A percentile compares a stretch with the other conserved stretches of the same genome.
Conservation (phyloP, 1,284 basidiomycete genomes). For the Pseudomicrostroma phylloplanum region DNA sequence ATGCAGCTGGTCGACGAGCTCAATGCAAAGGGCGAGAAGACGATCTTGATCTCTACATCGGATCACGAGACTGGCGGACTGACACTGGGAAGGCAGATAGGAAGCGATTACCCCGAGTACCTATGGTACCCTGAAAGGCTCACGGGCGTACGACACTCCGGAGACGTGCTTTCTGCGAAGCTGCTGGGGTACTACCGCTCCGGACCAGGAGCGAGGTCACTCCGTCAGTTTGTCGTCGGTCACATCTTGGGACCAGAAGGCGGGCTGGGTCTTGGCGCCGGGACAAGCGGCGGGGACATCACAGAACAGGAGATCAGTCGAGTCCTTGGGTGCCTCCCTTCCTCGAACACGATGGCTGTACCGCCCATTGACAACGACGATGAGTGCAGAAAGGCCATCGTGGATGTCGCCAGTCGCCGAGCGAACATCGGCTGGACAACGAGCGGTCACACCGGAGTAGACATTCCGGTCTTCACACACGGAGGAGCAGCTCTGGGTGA, state of each 20-base stretch:
- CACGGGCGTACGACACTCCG: constrained; percentile 47
- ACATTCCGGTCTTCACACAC: constrained; percentile 52
- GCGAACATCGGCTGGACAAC: constrained; percentile 53
- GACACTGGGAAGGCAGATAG: constrained; percentile 50
- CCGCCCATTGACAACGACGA: background rate
- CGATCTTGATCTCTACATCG: constrained; percentile 49
- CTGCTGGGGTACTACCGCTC: constrained; percentile 26
- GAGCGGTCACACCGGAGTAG: constrained; percentile 52
- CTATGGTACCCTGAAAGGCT: constrained; percentile 51
- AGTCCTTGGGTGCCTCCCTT: constrained; percentile 25
- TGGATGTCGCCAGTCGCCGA: constrained; percentile 32
- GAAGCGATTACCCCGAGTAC: constrained; percentile 26
- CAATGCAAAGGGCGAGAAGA: constrained; percentile 39
- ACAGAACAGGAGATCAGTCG: constrained; percentile 39
- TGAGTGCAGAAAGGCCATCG: constrained; percentile 19
- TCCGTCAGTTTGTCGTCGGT: constrained; percentile 21
- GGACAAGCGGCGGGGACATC: constrained; percentile 17
- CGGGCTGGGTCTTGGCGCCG: constrained; percentile 12
- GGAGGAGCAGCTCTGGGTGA: constrained; percentile 26
- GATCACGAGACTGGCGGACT: constrained; percentile 54
- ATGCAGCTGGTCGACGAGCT: constrained; percentile 41
- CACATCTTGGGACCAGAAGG: constrained; percentile 28
- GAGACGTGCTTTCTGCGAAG: constrained; percentile 37
- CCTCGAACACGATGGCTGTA: no score
- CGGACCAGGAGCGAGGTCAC: constrained; percentile 14